Conservation (phyloP, 2,329 filamentous ascomycete genomes). For the Moelleriella libera region DNA sequence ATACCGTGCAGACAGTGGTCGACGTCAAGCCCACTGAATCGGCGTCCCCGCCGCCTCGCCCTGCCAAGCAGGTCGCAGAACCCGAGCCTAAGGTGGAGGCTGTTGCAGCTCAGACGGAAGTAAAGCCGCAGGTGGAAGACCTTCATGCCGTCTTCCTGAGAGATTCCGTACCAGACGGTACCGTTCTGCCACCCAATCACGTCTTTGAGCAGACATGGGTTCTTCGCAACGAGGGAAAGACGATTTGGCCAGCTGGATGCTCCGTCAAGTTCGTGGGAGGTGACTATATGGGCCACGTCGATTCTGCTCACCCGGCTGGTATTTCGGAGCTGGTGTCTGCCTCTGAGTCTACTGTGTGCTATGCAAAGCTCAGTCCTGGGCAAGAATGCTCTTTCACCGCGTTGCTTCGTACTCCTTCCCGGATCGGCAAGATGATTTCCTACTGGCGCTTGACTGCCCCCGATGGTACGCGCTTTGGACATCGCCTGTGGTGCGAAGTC, state of each 20-base stretch:
- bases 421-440: conserved; percentile 70
- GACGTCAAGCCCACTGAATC: conserved; percentile 51
- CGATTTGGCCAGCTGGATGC: conserved; percentile 77
- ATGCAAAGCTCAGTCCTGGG: conserved; percentile 54
- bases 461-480: conserved; percentile 72
- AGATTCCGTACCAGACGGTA: conserved; percentile 70
- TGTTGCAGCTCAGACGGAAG: not conserved
- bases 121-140: conserved; percentile 12
- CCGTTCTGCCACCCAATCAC: conserved; percentile 51
- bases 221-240: conserved; percentile 68
- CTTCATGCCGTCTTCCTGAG: conserved; percentile 52
- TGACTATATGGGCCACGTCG: conserved; percentile 90
- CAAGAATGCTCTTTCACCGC: conserved; percentile 72
- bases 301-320: conserved; percentile 65
- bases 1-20: conserved; percentile 54
- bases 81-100: conserved; percentile 4
- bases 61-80: conserved; percentile 4
- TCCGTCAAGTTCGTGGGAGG: conserved; percentile 84
- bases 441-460: conserved; percentile 89
- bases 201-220: conserved; percentile 87
- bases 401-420: conserved; percentile 64
- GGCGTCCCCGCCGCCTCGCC: not conserved
- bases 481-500: conserved; percentile 91
- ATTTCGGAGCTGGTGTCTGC: conserved; percentile 63
- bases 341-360: conserved; percentile 68